Evolutionary conservation across 495 filamentous ascomycete genomes (phyloP).

Genomic region (Terfezia boudieri): DNA sequence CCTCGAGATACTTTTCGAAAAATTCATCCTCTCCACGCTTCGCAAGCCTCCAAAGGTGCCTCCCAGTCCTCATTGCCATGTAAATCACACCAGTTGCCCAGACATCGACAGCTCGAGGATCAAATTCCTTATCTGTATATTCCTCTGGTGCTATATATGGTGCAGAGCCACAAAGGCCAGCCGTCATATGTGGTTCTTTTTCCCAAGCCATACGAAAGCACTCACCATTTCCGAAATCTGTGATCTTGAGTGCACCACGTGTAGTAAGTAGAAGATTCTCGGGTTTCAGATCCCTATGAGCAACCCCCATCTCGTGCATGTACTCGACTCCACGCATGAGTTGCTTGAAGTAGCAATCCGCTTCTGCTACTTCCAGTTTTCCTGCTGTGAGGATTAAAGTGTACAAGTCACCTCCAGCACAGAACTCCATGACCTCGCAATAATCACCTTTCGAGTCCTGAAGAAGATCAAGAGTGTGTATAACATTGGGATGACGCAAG

Average conservation of each 20-base stretch:
- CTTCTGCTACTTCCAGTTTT: constrained; percentile 79
- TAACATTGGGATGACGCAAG: constrained; percentile 90
- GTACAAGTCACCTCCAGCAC: constrained; percentile 90
- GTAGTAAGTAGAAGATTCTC: constrained; percentile 91
- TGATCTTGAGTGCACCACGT: constrained; percentile 89
- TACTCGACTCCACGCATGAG: constrained; percentile 99
- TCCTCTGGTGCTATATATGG: constrained; percentile 97
- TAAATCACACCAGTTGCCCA: constrained; percentile 99
- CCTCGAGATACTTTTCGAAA: constrained; percentile 79
- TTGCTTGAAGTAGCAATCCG: constrained; percentile 98
- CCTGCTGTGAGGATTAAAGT: constrained; percentile 79
- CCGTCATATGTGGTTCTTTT: constrained; percentile 92
- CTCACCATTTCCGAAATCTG: constrained; percentile 96
- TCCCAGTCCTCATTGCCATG: constrained; percentile 96
- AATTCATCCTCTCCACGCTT: constrained; percentile 94
- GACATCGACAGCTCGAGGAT: constrained; percentile 86
- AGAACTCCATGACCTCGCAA: constrained; percentile 99
- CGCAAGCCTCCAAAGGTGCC: constrained; percentile 89
- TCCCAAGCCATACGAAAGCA: constrained; percentile 99
- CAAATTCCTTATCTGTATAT: constrained; percentile 84
- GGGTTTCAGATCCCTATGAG: constrained; percentile 90
- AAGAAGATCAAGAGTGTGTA: constrained; percentile 87
- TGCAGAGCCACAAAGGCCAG: constrained; percentile 82
- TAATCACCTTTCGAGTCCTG: constrained; percentile 95
- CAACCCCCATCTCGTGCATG: constrained; percentile 98